phyloP scores from a whole-genome alignment of 345 rosid genomes.

The Eucalyptus sideroxylon region DNA sequence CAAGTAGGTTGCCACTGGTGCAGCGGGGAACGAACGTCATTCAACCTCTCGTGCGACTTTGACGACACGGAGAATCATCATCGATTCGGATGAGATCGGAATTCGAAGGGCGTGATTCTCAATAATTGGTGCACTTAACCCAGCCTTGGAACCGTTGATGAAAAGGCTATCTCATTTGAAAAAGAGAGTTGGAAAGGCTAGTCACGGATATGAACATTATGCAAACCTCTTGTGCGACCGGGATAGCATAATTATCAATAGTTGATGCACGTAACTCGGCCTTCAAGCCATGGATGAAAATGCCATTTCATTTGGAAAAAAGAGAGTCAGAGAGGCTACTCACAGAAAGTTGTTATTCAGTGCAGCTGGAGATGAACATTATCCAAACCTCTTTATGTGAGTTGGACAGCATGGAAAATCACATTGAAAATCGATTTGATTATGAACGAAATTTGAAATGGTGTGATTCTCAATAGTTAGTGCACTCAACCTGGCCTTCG shows the following conservation, averaged over 20 bases:
- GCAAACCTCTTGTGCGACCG: rapidly evolving
- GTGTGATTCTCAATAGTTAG: background rate
- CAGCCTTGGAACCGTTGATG: background rate
- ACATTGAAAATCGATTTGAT: too few species aligned
- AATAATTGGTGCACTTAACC: background rate
- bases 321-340: background rate
- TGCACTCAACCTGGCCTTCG: background rate
- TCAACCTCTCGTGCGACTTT: background rate
- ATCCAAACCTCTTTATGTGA: too few species aligned
- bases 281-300: background rate
- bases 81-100: background rate
- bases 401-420: too few species aligned
- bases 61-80: background rate
- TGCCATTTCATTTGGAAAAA: background rate
- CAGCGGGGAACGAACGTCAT: too few species aligned
- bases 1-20: background rate
- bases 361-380: too few species aligned
- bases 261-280: background rate
- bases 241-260: background rate
- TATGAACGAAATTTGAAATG: too few species aligned
- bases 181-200: background rate
- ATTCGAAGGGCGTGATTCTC: background rate
- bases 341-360: too few species aligned
- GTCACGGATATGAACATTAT: too few species aligned
- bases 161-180: background rate